Evolutionary conservation across 169 alveolate species (phyloP), one percentile per base, ranked within the genome.

Genomic region (Plasmodium inui): DNA sequence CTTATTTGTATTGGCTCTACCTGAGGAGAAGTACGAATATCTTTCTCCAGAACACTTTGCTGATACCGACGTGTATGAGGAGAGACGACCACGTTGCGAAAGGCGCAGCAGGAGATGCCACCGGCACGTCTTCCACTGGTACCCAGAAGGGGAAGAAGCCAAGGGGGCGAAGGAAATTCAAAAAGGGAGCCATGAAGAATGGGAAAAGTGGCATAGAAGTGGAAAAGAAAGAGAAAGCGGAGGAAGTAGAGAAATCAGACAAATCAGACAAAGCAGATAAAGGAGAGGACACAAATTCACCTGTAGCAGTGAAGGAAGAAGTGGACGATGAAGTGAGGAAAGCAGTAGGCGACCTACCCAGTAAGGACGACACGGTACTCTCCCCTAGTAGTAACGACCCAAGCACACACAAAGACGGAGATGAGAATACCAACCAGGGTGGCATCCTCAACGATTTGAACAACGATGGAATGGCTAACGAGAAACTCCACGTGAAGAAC

Each of bases 1-100:
- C 98, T 6, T 98, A 98, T 94, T 92, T 98, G 86, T 96, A 93
- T 81, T 98, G 99, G 99, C 92, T 97, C 19, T 96, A 98, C 71
- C 95, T 98, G 84, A 96, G 97, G 81, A 95, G 97, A 17, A 97
- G 97, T 0, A 97, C 98, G 67, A 89, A 95, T 39, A 90, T 96
- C n/a, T 96, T 92, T 72, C 97, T 97, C 53, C 99, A 98, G 92
- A 98, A 97, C 79, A 84, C 95, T 2, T 97, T 96, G 41, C 96
- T 97, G 17, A 55, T 95, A 26, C 98, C 98, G 9, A 93, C 95
- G 28, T 95, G 96, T 82, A 91, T 93, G 81, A 86, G 94, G 78
- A 73, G 32, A 32, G 37, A 93, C 50, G 90, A 76, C 19, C 34
- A 72, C 26, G 22, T 4, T 67, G 70, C 80, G 74, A 30, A 81